Conservation (phyloP, 2,329 filamentous ascomycete species). For the Sporothrix brasiliensis region DNA sequence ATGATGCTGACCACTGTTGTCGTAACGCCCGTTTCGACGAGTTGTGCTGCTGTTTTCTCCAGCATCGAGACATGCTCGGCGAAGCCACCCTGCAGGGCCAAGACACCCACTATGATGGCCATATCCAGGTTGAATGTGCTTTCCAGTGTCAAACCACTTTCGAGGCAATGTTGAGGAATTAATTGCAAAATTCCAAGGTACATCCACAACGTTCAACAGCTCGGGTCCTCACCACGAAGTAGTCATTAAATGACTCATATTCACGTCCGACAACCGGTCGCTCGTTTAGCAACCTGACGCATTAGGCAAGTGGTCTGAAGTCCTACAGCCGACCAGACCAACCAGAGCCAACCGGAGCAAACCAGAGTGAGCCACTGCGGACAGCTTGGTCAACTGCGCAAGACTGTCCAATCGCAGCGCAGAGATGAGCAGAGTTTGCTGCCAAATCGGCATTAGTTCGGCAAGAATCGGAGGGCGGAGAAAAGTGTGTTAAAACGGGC, state of each 20-base stretch:
- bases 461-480: slow-evolving; percentile 11
- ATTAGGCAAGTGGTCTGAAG: slow-evolving; percentile 9
- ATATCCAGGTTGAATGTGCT: slow-evolving; percentile 32
- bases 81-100: slow-evolving; percentile 90
- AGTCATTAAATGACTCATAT: slow-evolving; percentile 11
- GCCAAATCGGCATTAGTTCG: slow-evolving; percentile 25
- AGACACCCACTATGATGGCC: slow-evolving; percentile 59
- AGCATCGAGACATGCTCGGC: slow-evolving; percentile 82
- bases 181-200: no score
- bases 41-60: slow-evolving; percentile 59
- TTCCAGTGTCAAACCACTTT: not conserved
- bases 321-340: not conserved
- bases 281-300: not conserved
- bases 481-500: not conserved
- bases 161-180: no score
- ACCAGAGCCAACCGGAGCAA: not conserved
- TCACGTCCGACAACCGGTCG: slow-evolving; percentile 8
- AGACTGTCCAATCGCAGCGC: slow-evolving; percentile 26
- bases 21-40: not conserved
- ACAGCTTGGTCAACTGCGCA: not conserved
- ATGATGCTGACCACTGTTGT: slow-evolving; percentile 34
- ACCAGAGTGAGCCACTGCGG: no score
- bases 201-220: no score
- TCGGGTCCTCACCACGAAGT: no score
- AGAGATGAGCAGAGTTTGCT: slow-evolving; percentile 9